Evolutionary conservation across 306 rosid species (phyloP).

Genomic region (Glycine latifolia): DNA sequence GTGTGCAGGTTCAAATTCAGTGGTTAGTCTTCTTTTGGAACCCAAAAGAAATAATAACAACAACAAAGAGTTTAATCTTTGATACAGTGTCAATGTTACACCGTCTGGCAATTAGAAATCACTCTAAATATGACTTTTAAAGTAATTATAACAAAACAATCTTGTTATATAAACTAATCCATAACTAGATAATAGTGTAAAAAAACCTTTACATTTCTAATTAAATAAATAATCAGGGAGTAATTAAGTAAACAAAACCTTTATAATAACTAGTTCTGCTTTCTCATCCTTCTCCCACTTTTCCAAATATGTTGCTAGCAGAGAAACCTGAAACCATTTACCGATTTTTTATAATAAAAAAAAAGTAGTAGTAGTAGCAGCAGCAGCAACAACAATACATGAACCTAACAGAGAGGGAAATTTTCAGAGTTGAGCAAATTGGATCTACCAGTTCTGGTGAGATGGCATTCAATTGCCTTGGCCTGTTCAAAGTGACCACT

Average conservation of each 20-base stretch:
- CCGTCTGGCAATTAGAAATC: neutral
- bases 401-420: neutral
- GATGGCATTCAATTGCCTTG: constrained; percentile 87
- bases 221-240: neutral
- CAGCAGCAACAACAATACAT: neutral
- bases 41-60: neutral
- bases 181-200: neutral
- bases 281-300: constrained; percentile 87
- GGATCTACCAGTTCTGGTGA: constrained; percentile 70
- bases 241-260: constrained; percentile 61
- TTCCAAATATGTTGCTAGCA: constrained; percentile 78
- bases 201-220: neutral
- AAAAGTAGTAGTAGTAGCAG: neutral
- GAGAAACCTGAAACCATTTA: constrained; percentile 67
- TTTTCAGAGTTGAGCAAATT: neutral
- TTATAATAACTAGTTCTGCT: constrained; percentile 77
- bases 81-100: neutral
- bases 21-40: neutral
- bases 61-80: neutral
- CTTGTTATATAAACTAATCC: too few species aligned
- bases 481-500: constrained; percentile 80
- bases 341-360: neutral
- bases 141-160: neutral
- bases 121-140: neutral
- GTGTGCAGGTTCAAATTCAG: neutral